Base-by-base conservation (phyloP, 1,284 basidiomycete species). In the Somion occarium region DNA sequence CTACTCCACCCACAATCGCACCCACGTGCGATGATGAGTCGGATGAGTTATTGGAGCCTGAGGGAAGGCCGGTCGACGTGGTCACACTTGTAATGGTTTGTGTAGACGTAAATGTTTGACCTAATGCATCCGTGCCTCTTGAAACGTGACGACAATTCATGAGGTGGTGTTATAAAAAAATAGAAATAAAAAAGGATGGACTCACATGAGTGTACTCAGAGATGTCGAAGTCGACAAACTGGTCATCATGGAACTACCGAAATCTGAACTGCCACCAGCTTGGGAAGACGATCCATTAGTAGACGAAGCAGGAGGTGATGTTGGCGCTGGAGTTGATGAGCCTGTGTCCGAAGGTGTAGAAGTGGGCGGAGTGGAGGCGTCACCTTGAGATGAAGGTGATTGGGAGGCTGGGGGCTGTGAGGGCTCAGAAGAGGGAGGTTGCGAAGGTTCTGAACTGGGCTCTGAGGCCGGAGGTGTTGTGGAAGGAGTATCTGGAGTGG, bases 1-100 rank as follows among this genome's bases (percentile, higher is more conserved):
- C 69, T 18, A 70, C 70, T n/a, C 70, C 70, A 13, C 70, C 70
- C 12, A 63, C 68, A 50, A 73, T 71, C 7, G 69, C 64, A 39
- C 68, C 71, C 4, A 65, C 62, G 50, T 68, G 59, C 9, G 59
- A 63, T n/a, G 15, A 58, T 56, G 2, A 56, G 57, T 11, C n/a
- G n/a, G 54, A 46, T 9, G 50, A 24, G 19, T 51, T 13, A 20
- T 48, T 20, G 50, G 53, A 23, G 38, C 52, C 50, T 38, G 52
- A 44, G 2, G 55, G 44, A 27, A 38, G 26, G n/a, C 53, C 25
- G 23, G 60, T 13, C 34, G 59, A 56, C 3, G 56, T 51, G 43
- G 56, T 53, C 42, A 56, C 54, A 11, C 50, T 15, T 20, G 51
- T 54, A 26, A 30, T 41, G 11, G 51, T 38, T 38, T 60, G n/a